Percentiles rank a stretch among this genome's conserved stretches.
Conservation (phyloP, 2,329 filamentous ascomycete genomes). For the Neurospora sp. region DNA sequence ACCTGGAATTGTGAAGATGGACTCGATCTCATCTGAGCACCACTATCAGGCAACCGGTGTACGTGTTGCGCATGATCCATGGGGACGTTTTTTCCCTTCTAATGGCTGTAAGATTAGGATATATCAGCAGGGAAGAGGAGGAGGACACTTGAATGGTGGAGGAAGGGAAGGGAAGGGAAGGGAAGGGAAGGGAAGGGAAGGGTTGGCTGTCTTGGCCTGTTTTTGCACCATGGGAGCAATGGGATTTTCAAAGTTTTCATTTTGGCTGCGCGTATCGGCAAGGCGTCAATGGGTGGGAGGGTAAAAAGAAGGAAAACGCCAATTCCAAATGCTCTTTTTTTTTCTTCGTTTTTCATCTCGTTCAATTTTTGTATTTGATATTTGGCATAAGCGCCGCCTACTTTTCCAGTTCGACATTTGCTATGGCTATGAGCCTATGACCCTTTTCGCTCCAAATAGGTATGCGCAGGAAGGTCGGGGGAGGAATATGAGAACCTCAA, state of each 20-base stretch:
- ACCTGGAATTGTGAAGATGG: background rate
- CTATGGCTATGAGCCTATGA: background rate
- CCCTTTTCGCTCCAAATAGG: background rate
- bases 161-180: background rate
- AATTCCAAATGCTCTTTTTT: background rate
- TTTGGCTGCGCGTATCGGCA: background rate
- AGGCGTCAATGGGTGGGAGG: background rate
- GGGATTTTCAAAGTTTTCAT: background rate
- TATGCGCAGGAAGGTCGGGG: background rate
- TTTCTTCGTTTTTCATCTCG: background rate
- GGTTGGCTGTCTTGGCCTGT: background rate
- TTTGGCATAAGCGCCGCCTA: background rate
- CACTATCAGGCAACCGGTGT: background rate
- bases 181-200: background rate
- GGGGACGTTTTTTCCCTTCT: background rate
- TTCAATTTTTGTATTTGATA: background rate
- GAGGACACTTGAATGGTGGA: background rate
- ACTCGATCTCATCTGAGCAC: background rate
- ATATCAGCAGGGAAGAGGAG: background rate
- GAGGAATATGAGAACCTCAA: background rate
- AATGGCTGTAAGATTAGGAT: background rate
- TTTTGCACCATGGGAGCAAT: background rate
- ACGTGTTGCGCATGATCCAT: background rate
- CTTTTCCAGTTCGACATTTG: background rate
- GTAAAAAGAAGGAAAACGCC: background rate